These are phyloP conservation scores for Dissophora globulifera DNA, from an alignment of 192 early-diverging fungal genomes.

Conservation along the genomic window DNA sequence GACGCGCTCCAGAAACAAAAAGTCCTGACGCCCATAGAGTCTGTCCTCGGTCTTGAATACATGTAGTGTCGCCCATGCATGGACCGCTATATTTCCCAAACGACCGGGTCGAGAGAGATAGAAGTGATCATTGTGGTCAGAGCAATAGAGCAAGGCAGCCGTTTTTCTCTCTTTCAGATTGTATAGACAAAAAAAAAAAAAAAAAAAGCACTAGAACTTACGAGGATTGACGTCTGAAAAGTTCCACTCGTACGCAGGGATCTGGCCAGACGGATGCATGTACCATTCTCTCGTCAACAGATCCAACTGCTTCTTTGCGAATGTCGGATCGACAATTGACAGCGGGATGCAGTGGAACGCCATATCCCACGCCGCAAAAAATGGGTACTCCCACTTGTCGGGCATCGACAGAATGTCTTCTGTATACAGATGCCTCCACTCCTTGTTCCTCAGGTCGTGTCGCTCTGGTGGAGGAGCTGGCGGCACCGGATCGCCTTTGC, in stretches of 20 bases:
- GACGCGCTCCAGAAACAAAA: constrained; percentile 42
- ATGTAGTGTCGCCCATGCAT: constrained; percentile 46
- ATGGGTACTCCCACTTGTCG: constrained; percentile 54
- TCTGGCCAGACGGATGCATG: constrained; percentile 50
- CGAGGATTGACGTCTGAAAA: constrained; percentile 54
- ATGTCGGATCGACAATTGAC: constrained; percentile 34
- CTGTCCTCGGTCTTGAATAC: constrained; percentile 42
- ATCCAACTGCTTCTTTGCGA: constrained; percentile 48
- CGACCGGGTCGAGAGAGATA: no score
- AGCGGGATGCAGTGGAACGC: constrained; percentile 46
- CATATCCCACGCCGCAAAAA: constrained; percentile 52
- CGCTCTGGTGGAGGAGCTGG: constrained; percentile 22
- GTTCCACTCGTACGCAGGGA: constrained; percentile 52
- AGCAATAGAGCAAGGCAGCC: no score
- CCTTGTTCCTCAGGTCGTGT: constrained; percentile 33
- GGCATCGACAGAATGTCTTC: constrained; percentile 52
- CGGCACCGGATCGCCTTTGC: constrained; percentile 37
- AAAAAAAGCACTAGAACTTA: constrained; percentile 14
- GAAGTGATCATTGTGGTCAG: no score
- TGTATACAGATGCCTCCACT: constrained; percentile 47
- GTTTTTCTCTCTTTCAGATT: no score
- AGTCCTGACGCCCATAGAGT: constrained; percentile 20
- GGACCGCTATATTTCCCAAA: constrained; percentile 43
- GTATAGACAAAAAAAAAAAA: constrained; percentile 4
- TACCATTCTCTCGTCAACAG: constrained; percentile 52